These are phyloP conservation scores for Westerdykella ornata DNA, from an alignment of 2,329 filamentous ascomycete species.

Conservation along the genomic window DNA sequence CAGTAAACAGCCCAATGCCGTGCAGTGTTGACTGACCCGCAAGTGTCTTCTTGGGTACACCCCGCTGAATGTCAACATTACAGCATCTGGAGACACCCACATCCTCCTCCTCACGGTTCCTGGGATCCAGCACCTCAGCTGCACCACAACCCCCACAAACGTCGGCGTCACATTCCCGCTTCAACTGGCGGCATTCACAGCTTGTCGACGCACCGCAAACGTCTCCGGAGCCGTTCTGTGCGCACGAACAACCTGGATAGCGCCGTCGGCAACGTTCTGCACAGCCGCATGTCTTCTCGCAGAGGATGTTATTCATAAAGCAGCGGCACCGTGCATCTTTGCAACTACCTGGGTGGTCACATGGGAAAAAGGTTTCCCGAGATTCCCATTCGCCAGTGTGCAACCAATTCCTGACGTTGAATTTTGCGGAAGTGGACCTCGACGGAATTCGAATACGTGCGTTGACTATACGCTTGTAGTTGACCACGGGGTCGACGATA, in stretches of 20 bases:
- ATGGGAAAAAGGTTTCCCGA: slow-evolving; percentile 57
- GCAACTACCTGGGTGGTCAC: slow-evolving; percentile 61
- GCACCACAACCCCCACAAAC: slow-evolving; percentile 68
- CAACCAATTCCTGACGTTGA: slow-evolving; percentile 1
- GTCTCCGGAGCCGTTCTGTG: slow-evolving; percentile 35
- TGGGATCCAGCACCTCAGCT: slow-evolving; percentile 59
- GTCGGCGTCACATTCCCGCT: slow-evolving; percentile 74
- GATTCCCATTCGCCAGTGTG: slow-evolving; percentile 50
- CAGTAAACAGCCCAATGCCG: slow-evolving; percentile 69
- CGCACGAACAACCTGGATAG: slow-evolving; percentile 40
- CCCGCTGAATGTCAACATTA: slow-evolving; percentile 66
- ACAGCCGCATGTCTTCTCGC: slow-evolving; percentile 68
- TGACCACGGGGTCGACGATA: slow-evolving; percentile 17
- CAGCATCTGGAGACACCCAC: slow-evolving; percentile 57
- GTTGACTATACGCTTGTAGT: slow-evolving; percentile 19
- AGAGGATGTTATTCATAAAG: slow-evolving; percentile 55
- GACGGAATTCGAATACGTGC: background rate
- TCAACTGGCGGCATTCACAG: slow-evolving; percentile 65
- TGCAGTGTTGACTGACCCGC: slow-evolving; percentile 65
- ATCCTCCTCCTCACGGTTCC: slow-evolving; percentile 55
- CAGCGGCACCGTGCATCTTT: slow-evolving; percentile 57
- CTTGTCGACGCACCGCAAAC: slow-evolving; percentile 36
- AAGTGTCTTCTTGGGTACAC: slow-evolving; percentile 57
- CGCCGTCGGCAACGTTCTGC: slow-evolving; percentile 51
- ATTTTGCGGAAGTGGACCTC: slow-evolving; percentile 5